Base-by-base conservation (phyloP, 2,329 filamentous ascomycete species). In the Nannizziopsis arthrosporioides region DNA sequence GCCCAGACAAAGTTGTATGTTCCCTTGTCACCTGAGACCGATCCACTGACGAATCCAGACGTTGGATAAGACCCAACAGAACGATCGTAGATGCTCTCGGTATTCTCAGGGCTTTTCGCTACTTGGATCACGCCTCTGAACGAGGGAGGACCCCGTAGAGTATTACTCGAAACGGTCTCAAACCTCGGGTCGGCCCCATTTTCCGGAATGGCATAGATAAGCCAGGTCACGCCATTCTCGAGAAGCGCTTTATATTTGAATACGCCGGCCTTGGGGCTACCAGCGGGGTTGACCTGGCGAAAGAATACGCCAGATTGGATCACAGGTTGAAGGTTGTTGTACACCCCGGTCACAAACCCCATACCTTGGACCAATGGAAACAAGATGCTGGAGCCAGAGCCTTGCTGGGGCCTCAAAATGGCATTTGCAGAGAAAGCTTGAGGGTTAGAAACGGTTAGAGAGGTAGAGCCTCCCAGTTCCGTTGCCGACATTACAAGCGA, bases 341-440 rank as follows among this genome's bases (percentile, higher is more conserved):
- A 96, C 14, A 84, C 64, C 0, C 74, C 89, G 3, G 89, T 95
- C 14, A 94, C 72, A 57, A 88, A 94, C 0, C 79, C 82, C 80
- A 93, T 92, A 9, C 92, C 92, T 61, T 96, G 90, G 0, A 94
- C 80, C 6, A 95, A 61, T 0, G 89, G 88, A 54, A 94, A 87
- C 0, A 78, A 82, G 15, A 96, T 74, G 1, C 75, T 71, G 0
- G 82, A 76, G 1, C 71, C 63, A 8, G 74, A 72, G 2, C 70
- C 69, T n/a, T 64, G 60, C 17, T 72, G 68, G 2, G 74, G 72
- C 44, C 70, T 74, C 30, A 96, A 70, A 39, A 84, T 82, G 40
- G 87, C 78, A 53, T 86, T 80, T 11, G 74, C 75, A 0, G 77
- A 80, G 57, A 80, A 78, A 1, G 73, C 73, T 46, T 71, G 64